These are phyloP conservation scores for Pontederia paniculata DNA, from an alignment of 176 grass and related monocot genomes.

Conservation along the genomic window DNA sequence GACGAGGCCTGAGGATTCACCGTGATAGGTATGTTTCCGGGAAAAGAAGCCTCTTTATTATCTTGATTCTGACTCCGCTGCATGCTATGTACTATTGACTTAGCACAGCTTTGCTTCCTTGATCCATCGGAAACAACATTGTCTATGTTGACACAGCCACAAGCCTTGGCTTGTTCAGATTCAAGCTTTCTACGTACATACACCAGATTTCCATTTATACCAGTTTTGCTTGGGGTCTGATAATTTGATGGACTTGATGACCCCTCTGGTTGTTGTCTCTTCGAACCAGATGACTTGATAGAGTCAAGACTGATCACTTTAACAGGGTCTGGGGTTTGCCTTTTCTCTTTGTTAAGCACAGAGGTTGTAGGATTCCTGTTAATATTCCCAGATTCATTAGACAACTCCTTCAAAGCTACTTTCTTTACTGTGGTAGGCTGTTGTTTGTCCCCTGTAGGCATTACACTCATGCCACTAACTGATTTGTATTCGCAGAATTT, in stretches of 20 bases:
- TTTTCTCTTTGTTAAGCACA: slow-evolving; percentile 33
- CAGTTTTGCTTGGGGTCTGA: slow-evolving; percentile 26
- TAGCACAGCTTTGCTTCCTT: slow-evolving; percentile 23
- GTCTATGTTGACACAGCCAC: slow-evolving; percentile 18
- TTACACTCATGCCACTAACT: slow-evolving; percentile 12
- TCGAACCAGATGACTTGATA: slow-evolving; percentile 32
- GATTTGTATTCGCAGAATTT: slow-evolving; percentile 9
- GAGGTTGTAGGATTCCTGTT: slow-evolving; percentile 22
- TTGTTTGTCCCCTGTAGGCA: slow-evolving; percentile 51
- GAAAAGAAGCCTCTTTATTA: slow-evolving; percentile 17
- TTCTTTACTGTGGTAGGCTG: slow-evolving; percentile 52
- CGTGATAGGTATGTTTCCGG: background rate
- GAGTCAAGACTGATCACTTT: slow-evolving; percentile 21
- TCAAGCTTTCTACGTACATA: slow-evolving; percentile 84
- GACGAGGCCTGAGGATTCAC: slow-evolving; percentile 18
- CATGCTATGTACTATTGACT: slow-evolving; percentile 29
- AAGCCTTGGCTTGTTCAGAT: slow-evolving; percentile 57
- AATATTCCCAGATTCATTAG: slow-evolving; percentile 33
- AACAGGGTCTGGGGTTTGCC: slow-evolving; percentile 22
- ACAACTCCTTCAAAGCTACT: slow-evolving; percentile 49
- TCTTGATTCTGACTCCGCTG: slow-evolving; percentile 27
- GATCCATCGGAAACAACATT: slow-evolving; percentile 22
- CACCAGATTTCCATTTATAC: slow-evolving; percentile 51
- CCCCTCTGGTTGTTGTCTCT: slow-evolving; percentile 40
- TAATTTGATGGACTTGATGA: slow-evolving; percentile 30